Percentiles rank a stretch among this genome's conserved stretches.
Evolutionary conservation across 192 early-diverging fungal species (phyloP).

Genomic region (Rhizoclosmatium sp.): DNA sequence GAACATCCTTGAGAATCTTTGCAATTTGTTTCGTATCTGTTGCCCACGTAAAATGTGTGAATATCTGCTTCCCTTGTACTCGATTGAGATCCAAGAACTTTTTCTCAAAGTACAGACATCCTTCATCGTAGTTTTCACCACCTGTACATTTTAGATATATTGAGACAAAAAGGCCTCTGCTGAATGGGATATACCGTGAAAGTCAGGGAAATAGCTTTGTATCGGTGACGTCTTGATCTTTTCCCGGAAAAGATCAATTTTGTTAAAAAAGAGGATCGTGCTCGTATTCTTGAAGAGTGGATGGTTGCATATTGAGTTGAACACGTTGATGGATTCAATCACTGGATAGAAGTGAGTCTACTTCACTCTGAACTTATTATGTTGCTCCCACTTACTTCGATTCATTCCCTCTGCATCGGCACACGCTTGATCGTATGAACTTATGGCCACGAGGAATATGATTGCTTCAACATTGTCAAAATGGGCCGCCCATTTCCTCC

Average conservation of each 20-base stretch:
- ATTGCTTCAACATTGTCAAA: slow-evolving; percentile 67
- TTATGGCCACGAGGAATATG: slow-evolving; percentile 66
- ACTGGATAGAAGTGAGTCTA: slow-evolving; percentile 15
- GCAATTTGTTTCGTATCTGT: too few species aligned
- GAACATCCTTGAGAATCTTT: too few species aligned
- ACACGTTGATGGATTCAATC: slow-evolving; percentile 46
- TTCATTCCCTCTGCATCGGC: slow-evolving; percentile 59
- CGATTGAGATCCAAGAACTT: slow-evolving; percentile 54
- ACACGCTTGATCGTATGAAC: slow-evolving; percentile 60
- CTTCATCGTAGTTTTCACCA: slow-evolving; percentile 51
- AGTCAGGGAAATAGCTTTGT: slow-evolving; percentile 42
- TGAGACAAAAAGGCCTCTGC: neutral
- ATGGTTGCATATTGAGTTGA: slow-evolving; percentile 40
- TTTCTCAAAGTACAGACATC: slow-evolving; percentile 49
- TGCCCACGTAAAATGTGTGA: too few species aligned
- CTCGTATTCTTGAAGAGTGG: slow-evolving; percentile 53
- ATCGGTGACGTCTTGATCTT: slow-evolving; percentile 53
- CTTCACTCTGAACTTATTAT: neutral
- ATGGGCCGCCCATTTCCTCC: slow-evolving; percentile 70
- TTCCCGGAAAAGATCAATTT: slow-evolving; percentile 66
- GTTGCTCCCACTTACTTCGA: slow-evolving; percentile 31
- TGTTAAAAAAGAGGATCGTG: slow-evolving; percentile 70
- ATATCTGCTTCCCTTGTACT: slow-evolving; percentile 55
- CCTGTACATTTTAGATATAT: slow-evolving; percentile 24
- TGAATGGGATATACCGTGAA: neutral